Evolutionary conservation across 2,329 filamentous ascomycete species (phyloP), one percentile per base, ranked within the genome.

Genomic region (Clonostachys byssicola): DNA sequence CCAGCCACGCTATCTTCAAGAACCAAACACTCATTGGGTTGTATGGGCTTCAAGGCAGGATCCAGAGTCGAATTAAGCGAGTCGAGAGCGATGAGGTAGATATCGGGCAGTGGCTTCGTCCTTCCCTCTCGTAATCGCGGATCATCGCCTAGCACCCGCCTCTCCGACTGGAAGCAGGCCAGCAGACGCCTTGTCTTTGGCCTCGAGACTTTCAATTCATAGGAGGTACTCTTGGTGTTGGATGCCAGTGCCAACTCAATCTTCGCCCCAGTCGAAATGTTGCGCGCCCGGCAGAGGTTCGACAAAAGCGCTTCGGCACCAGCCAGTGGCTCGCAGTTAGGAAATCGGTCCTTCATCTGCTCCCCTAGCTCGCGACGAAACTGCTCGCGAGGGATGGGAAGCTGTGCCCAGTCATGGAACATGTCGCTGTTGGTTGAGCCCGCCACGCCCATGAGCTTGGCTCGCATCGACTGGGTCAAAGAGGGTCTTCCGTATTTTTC

Each of bases 1-100:
- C 86, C 86, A 0, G 83, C 78, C 14, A 89, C 83, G 41, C 80
- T 82, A 56, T 90, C 86, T 61, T 89, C 86, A 57, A 90, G 89
- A 0, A 89, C 86, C 3, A 90, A 66, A 58, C 86, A 89, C 61
- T 90, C 85, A 42, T 75, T 74, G 0, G 85, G 83, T 52, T 60
- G 66, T 46, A 90, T 80, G 14, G 50, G 36, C 14, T 39, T 18
- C 14, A n/a, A 12, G 9, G 12, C 36, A 8, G 36, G 70, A 4
- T 68, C 63, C 17, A 67, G 57, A 52, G 78, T n/a, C 18, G 69
- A 71, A 60, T 89, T 89, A 48, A 89, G 75, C 0, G 74, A 78
- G 58, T 81, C 71, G 42, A 90, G 63, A 1, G 86, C 86, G 2
- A 89, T 64, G 9, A 88, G 63, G 58, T 88, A 90, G 45, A 90